These are phyloP conservation scores for Taiwanofungus camphoratus DNA, from an alignment of 1,284 basidiomycete species.

Conservation along the genomic window DNA sequence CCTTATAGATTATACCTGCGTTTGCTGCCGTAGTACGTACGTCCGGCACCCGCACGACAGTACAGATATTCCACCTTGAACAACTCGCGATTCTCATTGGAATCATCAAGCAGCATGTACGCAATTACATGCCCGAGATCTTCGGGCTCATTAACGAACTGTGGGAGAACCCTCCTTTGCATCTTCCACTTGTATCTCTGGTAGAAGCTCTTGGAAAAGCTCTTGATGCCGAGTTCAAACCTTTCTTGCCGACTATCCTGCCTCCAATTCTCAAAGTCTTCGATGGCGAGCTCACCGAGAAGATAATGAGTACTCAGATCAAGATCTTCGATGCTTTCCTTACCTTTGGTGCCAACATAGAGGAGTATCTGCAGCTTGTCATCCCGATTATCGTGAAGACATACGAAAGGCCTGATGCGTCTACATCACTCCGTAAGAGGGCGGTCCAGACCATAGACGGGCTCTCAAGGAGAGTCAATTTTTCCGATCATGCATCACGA, in stretches of 20 bases:
- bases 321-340: conserved; percentile 94
- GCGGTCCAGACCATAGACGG: conserved; percentile 92
- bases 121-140: conserved; percentile 84
- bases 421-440: conserved; percentile 74
- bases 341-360: conserved; percentile 94
- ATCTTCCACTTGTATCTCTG: conserved; percentile 89
- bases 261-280: conserved; percentile 91
- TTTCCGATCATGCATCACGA: conserved; percentile 97
- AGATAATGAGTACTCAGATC: conserved; percentile 74
- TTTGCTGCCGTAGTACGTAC: conserved; percentile 87
- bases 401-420: conserved; percentile 82
- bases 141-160: conserved; percentile 83
- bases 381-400: conserved; percentile 93
- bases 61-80: conserved; percentile 95
- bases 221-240: conserved; percentile 96
- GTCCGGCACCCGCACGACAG: conserved; percentile 72
- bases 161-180: conserved; percentile 85
- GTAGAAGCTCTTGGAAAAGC: conserved; percentile 95
- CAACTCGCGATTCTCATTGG: conserved; percentile 94
- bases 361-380: conserved; percentile 96
- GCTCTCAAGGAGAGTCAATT: conserved; percentile 91
- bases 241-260: conserved; percentile 90
- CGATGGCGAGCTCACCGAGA: conserved; percentile 80
- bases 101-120: conserved; percentile 97
- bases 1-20: conserved; percentile 88